A percentile compares a stretch with the other conserved stretches of the same genome.
Evolutionary conservation across 345 rosid genomes (phyloP).

Genomic region (Populus deltoides): DNA sequence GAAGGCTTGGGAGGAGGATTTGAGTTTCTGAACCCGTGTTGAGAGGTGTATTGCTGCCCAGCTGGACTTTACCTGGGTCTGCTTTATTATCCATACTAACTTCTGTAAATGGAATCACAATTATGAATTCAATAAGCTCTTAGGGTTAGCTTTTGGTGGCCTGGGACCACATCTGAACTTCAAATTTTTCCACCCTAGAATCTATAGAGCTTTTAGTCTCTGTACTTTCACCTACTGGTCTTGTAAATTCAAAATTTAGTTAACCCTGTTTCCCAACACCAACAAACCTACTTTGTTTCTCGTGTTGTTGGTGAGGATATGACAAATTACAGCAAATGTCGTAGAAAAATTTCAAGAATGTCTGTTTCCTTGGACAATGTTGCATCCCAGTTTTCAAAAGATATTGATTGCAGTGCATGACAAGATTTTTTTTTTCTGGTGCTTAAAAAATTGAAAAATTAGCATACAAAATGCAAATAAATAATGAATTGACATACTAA

Average conservation of each 20-base stretch:
- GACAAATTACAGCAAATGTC: constrained; percentile 27
- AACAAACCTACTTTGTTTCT: constrained; percentile 21
- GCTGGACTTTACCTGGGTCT: background rate
- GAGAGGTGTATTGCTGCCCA: background rate
- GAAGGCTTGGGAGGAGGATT: background rate
- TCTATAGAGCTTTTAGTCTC: constrained; percentile 8
- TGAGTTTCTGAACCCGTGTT: background rate
- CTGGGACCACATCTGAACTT: background rate
- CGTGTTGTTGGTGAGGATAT: background rate
- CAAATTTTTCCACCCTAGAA: constrained; percentile 12
- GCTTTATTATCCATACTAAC: background rate
- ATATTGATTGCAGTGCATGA: constrained; percentile 16
- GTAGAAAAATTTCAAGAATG: constrained; percentile 31
- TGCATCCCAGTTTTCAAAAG: constrained; percentile 13
- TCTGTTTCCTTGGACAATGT: constrained; percentile 24
- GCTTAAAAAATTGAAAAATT: background rate
- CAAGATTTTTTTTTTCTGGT: constrained; percentile 19
- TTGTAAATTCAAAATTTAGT: constrained; percentile 30
- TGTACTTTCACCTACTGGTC: constrained; percentile 38
- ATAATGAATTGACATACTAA: no score
- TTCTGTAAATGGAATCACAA: constrained; percentile 23
- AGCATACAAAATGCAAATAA: no score
- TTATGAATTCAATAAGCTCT: background rate
- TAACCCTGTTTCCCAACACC: constrained; percentile 23
- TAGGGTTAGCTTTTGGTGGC: background rate